Conservation (phyloP, 2,329 filamentous ascomycete species). For the Hymenotorrendiella dingleyae region DNA sequence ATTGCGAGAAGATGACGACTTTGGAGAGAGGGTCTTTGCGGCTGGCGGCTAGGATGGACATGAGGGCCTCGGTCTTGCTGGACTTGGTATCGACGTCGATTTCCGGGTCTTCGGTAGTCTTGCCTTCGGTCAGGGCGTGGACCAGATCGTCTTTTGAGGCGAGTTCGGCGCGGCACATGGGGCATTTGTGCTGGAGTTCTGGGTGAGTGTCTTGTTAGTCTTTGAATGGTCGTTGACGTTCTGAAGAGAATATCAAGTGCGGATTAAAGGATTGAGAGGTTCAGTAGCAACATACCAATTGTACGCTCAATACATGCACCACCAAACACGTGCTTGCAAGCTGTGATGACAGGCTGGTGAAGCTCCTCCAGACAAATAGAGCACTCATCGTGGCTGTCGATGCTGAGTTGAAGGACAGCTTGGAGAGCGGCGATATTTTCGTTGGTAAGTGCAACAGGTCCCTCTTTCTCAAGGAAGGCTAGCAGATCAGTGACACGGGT, state of each 20-base stretch:
- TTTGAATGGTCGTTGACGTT: too few species aligned
- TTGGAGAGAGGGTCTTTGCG: conserved; percentile 59
- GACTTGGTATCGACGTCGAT: conserved; percentile 62
- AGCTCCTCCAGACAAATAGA: conserved; percentile 72
- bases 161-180: conserved; percentile 72
- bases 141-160: conserved; percentile 56
- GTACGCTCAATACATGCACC: conserved; percentile 66
- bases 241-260: too few species aligned
- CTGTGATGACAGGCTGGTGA: conserved; percentile 71
- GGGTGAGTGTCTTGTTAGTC: too few species aligned
- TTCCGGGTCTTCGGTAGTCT: conserved; percentile 39
- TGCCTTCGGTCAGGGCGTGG: conserved; percentile 55
- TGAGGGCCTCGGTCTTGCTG: conserved; percentile 75
- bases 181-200: conserved; percentile 73
- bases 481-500: conserved; percentile 69
- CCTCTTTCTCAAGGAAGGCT: conserved; percentile 57
- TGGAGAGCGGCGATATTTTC: conserved; percentile 70
- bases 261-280: too few species aligned
- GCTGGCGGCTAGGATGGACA: conserved; percentile 68
- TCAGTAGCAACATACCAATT: too few species aligned
- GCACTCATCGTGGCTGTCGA: conserved; percentile 79
- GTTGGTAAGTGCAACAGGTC: conserved; percentile 62
- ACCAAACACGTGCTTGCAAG: conserved; percentile 79
- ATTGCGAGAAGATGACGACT: conserved; percentile 70
- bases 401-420: conserved; percentile 66